Percentiles rank a stretch among this genome's conserved stretches.
Evolutionary conservation across 2,329 filamentous ascomycete species (phyloP).

Genomic region (Drechslerella dactyloides): DNA sequence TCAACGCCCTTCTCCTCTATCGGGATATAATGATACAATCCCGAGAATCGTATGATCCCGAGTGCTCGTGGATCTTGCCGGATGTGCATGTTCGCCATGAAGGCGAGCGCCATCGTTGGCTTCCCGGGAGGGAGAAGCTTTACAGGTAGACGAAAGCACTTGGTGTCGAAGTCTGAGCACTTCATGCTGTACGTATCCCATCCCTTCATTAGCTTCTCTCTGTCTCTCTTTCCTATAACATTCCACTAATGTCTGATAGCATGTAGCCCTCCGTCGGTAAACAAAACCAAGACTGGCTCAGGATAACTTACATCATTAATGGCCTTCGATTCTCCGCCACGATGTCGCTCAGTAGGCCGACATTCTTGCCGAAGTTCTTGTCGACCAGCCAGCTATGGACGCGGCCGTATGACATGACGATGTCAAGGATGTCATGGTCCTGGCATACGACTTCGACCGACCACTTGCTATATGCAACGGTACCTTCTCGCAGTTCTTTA

Average conservation of each 20-base stretch:
- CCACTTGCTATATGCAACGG: constrained; percentile 21
- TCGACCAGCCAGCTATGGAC: neutral
- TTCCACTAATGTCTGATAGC: no score
- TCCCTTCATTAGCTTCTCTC: neutral
- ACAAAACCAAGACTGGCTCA: no score
- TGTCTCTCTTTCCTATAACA: neutral
- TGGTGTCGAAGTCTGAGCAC: constrained; percentile 12
- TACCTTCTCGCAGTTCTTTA: constrained; percentile 5
- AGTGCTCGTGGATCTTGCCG: constrained; percentile 18
- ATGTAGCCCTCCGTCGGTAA: no score
- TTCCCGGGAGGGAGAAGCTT: neutral
- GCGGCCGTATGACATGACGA: constrained; percentile 25
- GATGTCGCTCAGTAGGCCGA: neutral
- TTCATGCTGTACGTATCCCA: constrained; percentile 13
- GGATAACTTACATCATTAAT: neutral
- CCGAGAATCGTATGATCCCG: constrained; percentile 23
- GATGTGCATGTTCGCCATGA: constrained; percentile 24
- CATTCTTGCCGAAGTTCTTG: neutral
- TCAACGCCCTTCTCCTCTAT: neutral
- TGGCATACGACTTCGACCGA: constrained; percentile 11
- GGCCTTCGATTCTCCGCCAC: neutral
- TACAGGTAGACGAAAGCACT: constrained; percentile 20
- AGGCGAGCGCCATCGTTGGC: neutral
- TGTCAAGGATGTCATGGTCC: constrained; percentile 23
- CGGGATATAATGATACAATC: constrained; percentile 21